Conservation (phyloP, 169 alveolate species). For the Plasmodium fragile region DNA sequence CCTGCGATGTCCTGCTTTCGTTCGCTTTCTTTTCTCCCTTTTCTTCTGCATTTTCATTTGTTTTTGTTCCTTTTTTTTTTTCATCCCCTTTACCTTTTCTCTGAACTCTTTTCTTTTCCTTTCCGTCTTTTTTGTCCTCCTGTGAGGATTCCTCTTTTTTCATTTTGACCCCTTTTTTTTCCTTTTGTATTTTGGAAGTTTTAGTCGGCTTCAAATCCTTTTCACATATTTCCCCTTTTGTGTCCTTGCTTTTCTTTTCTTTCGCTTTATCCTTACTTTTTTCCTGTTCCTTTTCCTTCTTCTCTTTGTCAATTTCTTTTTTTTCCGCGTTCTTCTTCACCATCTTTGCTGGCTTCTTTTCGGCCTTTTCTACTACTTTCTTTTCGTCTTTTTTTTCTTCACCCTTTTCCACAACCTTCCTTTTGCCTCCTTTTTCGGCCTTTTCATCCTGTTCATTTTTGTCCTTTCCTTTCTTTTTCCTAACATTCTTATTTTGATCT, state of each 20-base stretch:
- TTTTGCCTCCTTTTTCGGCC: neutral
- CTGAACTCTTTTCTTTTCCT: neutral
- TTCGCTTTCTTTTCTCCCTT: constrained; percentile 1
- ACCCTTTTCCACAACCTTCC: neutral
- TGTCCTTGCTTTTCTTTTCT: neutral
- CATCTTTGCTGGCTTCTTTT: neutral
- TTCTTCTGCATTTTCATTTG: neutral
- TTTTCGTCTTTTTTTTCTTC: neutral
- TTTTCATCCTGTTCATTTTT: neutral
- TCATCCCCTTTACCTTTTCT: neutral
- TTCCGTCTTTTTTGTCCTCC: neutral
- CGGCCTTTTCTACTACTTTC: neutral
- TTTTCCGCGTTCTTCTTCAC: neutral
- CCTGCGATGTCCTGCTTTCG: neutral
- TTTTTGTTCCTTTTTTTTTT: neutral
- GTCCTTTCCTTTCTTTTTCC: neutral
- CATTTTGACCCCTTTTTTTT: neutral
- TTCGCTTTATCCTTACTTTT: neutral
- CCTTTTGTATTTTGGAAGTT: neutral
- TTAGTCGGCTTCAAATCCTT: neutral
- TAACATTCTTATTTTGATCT: neutral
- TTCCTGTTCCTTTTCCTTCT: neutral
- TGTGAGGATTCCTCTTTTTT: neutral
- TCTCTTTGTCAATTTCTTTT: neutral
- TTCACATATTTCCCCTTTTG: neutral